Conservation (phyloP, 257 asterid species). For the Ilex asprella region DNA sequence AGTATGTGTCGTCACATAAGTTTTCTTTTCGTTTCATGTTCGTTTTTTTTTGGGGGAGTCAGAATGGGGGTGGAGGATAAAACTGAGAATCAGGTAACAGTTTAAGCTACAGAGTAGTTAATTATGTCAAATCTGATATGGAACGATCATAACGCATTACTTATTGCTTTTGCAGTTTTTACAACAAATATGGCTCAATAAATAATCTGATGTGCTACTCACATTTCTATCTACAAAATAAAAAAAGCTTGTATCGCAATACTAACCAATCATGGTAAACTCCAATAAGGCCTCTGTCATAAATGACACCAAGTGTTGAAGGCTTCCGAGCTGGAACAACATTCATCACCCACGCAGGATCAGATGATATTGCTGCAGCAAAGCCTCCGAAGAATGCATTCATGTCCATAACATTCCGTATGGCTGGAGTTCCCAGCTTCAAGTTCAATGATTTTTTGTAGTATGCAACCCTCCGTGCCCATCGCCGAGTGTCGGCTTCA, state of each 20-base stretch:
- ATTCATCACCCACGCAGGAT: conserved; percentile 98
- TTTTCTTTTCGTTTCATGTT: too few relatives aligned
- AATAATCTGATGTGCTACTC: too few relatives aligned
- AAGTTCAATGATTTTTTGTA: conserved; percentile 64
- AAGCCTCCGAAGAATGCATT: conserved; percentile 93
- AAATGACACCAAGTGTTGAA: conserved; percentile 79
- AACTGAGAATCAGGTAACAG: too few relatives aligned
- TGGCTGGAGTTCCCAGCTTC: conserved; percentile 65
- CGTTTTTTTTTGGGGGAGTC: too few relatives aligned
- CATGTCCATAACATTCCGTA: conserved; percentile 97
- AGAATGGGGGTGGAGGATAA: too few relatives aligned
- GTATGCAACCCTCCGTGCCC: conserved; percentile 66
- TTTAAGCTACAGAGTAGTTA: too few relatives aligned
- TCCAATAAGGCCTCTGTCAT: conserved; percentile 90
- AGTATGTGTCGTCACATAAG: too few relatives aligned
- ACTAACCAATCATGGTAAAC: conserved; percentile 88
- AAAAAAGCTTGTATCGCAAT: not conserved
- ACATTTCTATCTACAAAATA: not conserved
- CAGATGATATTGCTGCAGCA: conserved; percentile 69
- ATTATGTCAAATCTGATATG: too few relatives aligned
- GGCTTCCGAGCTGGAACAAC: conserved; percentile 74
- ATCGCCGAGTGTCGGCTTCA: conserved; percentile 79
- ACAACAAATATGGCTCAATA: too few relatives aligned
- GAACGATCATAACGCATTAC: too few relatives aligned
- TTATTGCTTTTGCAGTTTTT: too few relatives aligned